Conservation (phyloP, 2,329 filamentous ascomycete genomes). For the Magnaporthiopsis incrustans region DNA sequence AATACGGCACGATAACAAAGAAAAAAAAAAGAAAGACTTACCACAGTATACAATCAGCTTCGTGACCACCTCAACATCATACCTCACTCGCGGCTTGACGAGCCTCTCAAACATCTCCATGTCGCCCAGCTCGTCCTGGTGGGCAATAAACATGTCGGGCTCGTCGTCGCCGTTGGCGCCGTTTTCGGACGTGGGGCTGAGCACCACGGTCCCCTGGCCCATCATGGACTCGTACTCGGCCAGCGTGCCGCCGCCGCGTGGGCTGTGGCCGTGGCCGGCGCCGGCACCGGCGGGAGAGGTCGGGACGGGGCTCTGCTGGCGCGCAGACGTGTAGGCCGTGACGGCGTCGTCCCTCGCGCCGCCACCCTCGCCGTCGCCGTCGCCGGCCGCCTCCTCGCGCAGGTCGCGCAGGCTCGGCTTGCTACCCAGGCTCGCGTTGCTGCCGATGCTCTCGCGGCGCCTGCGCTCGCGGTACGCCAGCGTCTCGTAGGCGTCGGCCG, state of each 20-base stretch:
- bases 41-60: conserved; percentile 93
- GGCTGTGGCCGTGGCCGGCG: conserved; percentile 22
- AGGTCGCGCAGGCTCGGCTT: conserved; percentile 36
- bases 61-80: conserved; percentile 97
- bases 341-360: conserved; percentile 11
- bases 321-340: conserved; percentile 17
- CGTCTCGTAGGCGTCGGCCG: conserved; percentile 92
- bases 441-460: conserved; percentile 45
- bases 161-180: conserved; percentile 22
- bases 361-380: conserved; percentile 11
- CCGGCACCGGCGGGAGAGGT: too few species aligned
- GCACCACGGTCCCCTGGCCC: conserved; percentile 51
- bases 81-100: conserved; percentile 80
- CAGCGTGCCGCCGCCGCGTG: conserved; percentile 38
- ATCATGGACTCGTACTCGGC: conserved; percentile 66
- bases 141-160: conserved; percentile 28
- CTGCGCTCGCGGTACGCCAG: conserved; percentile 75
- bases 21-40: conserved; percentile 31
- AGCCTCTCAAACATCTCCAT: conserved; percentile 77
- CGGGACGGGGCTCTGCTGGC: conserved; percentile 21
- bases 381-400: conserved; percentile 19
- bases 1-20: not conserved
- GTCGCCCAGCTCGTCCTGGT: conserved; percentile 51
- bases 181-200: conserved; percentile 11
- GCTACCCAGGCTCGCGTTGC: conserved; percentile 39